phyloP scores from a whole-genome alignment of 768 basidiomycete genomes.

The Suillus hirtellus region DNA sequence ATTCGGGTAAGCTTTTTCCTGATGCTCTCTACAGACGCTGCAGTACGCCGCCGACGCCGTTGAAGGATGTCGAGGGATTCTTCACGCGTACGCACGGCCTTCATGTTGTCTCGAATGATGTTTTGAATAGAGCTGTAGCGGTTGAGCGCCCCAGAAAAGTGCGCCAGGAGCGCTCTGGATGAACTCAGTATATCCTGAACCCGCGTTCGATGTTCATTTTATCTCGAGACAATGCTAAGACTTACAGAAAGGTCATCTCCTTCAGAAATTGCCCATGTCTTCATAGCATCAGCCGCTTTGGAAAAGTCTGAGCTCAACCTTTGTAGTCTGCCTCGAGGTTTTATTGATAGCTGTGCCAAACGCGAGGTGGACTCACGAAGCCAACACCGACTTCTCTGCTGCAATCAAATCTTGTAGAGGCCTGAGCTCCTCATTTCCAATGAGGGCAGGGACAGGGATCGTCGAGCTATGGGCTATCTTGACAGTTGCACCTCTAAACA shows the following conservation, averaged over 20 bases:
- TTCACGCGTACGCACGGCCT: constrained; percentile 80
- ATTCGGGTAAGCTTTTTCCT: constrained; percentile 90
- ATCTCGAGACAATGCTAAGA: constrained; percentile 14
- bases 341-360: not conserved
- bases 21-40: constrained; percentile 73
- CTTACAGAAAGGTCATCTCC: constrained; percentile 80
- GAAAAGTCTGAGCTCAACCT: constrained; percentile 63
- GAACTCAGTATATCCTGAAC: constrained; percentile 72
- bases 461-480: constrained; percentile 91
- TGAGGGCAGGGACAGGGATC: constrained; percentile 56
- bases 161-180: constrained; percentile 63
- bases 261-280: constrained; percentile 74
- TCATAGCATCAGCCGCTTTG: constrained; percentile 72
- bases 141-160: constrained; percentile 65
- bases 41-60: constrained; percentile 64
- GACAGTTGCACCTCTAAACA: constrained; percentile 78
- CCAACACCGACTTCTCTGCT: constrained; percentile 80
- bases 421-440: constrained; percentile 72
- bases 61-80: constrained; percentile 79
- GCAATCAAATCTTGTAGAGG: constrained; percentile 88
- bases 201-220: not conserved
- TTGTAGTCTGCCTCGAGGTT: constrained; percentile 47
- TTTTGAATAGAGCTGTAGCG: constrained; percentile 73
- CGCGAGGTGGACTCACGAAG: constrained; percentile 51
- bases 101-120: constrained; percentile 64